Evolutionary conservation across 306 rosid genomes (phyloP), one percentile per base, ranked within the genome.

Genomic region (Trifolium repens): DNA sequence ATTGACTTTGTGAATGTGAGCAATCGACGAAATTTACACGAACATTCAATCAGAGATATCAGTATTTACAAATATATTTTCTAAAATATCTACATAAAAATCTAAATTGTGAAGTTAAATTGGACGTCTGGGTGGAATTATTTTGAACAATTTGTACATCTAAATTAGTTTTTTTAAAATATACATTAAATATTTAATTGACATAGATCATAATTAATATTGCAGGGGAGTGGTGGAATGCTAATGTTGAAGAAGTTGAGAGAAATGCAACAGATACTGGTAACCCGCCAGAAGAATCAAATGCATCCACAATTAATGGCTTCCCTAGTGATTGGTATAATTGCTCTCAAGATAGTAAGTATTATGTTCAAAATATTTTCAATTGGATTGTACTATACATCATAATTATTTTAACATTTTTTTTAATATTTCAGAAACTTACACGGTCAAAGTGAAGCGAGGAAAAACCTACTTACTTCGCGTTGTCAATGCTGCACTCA

Each of bases 141-240:
- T 8, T 13, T 32, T 49, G 15, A 1, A 5, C 4, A 14, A 47
- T 43, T 24, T 26, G 24, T 26, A 58, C 3, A 0, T 58, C 40
- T 37, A 37, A 37, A 37, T 35, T 35, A 35, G 39, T 35, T 7
- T 35, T 5, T 35, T 35, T 35, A 35, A 5, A 35, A 35, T 22
- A 22, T 27, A 27, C 3, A 27, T 27, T 27, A 37, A 1, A 37
- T 6, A 37, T 5, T 37, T 39, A 39, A 39, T 39, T 39, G 42
- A 39, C 42, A 59, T 59, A 26, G 37, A 59, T 64, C 14, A 3
- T 64, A 10, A 22, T 35, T 16, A 32, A 14, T 59, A 27, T 27
- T 82, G 49, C 64, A 91, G 96, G 91, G 3, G 96, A 92, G 81
- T 92, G 96, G 96, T 92, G 91, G 71, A 66, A 14, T 42, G 71